Base-by-base conservation (phyloP, 2,329 filamentous ascomycete species). In the Myrmaecium sp. region DNA sequence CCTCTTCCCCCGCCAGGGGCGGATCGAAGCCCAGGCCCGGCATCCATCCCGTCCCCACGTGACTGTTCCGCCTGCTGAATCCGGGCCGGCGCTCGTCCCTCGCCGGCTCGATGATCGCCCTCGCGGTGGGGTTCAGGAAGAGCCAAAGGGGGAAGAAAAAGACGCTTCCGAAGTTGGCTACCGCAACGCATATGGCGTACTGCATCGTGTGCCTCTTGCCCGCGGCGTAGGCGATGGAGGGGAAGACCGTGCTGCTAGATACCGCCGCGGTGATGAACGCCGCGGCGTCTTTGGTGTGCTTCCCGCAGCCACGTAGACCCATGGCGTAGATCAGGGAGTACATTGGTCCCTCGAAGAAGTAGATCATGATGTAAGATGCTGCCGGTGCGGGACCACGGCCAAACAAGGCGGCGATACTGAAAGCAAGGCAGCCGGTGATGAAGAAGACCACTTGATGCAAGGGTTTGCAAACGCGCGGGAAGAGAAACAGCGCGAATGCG, bases 291-390 rank as follows among this genome's bases (percentile, higher is more conserved):
- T 71, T 72, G 10, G 67, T 72, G 38, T 68, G 60, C 9, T 46
- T 52, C 5, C 66, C 68, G 35, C 69, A 55, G 6, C 69, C 69
- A 13, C 68, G 64, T 6, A 74, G 52, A 3, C 56, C 52, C 33
- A 68, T 64, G 8, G 64, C 65, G 35, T 64, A 74, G 29, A 70
- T 64, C 25, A 68, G 59, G 21, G 62, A 57, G 46, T 72, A 74
- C 3, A 65, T 51, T 4, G 69, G 67, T 6, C 66, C 67, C 46
- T 73, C 65, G 36, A 70, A 69, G 34, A 71, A 62, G 40, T 63
- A 69, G 24, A 66, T 38, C 34, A 72, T 47, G 28, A 67, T 49
- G 9, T 59, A 46, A 41, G 64, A 54, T 2, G 55, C 52, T 3
- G 64, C 49, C 4, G 57, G 61, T 0, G 51, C 42, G 4, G 48